phyloP scores from a whole-genome alignment of 208 protist genomes.

The Trypanosoma brucei region DNA sequence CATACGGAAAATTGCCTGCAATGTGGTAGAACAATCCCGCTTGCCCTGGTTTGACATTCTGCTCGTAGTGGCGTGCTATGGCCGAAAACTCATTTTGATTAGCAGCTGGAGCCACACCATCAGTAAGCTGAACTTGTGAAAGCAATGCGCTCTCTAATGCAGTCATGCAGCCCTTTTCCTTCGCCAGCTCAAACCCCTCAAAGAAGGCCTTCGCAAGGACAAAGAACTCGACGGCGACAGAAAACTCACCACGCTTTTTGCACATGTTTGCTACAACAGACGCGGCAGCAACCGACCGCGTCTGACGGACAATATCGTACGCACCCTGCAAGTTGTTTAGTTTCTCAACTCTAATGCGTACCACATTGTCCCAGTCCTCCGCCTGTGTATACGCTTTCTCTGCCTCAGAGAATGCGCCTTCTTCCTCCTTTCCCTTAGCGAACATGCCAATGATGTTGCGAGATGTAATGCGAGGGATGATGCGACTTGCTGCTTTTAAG shows the following conservation, averaged over 20 bases:
- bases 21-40: conserved; percentile 92
- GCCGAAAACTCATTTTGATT: conserved; percentile 72
- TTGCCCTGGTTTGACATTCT: conserved; percentile 63
- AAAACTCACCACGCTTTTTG: conserved; percentile 77
- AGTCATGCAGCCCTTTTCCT: conserved; percentile 81
- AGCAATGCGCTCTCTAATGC: conserved; percentile 80
- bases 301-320: conserved; percentile 93
- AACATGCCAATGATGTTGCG: conserved; percentile 94
- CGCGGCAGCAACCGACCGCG: conserved; percentile 89
- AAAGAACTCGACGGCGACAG: conserved; percentile 95
- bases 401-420: conserved; percentile 90
- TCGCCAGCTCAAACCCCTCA: conserved; percentile 94
- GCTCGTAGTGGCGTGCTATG: conserved; percentile 94
- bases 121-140: conserved; percentile 71
- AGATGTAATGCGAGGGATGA: conserved; percentile 88
- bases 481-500: conserved; percentile 74
- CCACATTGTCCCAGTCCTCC: conserved; percentile 94
- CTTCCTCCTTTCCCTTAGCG: conserved; percentile 82
- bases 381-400: conserved; percentile 90
- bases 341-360: conserved; percentile 93
- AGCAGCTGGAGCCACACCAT: conserved; percentile 72
- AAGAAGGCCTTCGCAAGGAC: conserved; percentile 89
- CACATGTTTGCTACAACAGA: conserved; percentile 91
- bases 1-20: conserved; percentile 81
- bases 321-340: conserved; percentile 92